Conservation (phyloP, 768 basidiomycete genomes). For the Leccinum rimulosum region DNA sequence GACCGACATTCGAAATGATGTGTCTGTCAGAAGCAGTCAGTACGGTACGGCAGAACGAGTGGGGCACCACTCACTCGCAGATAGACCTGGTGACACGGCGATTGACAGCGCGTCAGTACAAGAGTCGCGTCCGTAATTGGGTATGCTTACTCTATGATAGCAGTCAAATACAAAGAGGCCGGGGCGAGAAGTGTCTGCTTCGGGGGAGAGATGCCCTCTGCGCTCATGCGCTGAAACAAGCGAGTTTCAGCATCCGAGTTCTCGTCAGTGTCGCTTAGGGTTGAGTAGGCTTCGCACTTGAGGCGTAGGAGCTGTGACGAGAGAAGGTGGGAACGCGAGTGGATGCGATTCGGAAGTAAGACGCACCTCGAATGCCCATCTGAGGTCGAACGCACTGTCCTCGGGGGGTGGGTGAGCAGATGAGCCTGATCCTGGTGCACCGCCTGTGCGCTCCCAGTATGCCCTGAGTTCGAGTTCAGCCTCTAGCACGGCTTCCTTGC, state of each 20-base stretch:
- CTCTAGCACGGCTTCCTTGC: conserved; percentile 89
- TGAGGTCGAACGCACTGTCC: conserved; percentile 63
- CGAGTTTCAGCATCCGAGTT: conserved; percentile 62
- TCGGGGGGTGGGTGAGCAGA: conserved; percentile 36
- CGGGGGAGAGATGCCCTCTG: conserved; percentile 49
- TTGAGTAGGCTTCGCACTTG: conserved; percentile 88
- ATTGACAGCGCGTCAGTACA: conserved; percentile 27
- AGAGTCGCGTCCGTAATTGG: conserved; percentile 14
- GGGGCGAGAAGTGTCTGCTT: conserved; percentile 64
- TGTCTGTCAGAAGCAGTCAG: conserved; percentile 50
- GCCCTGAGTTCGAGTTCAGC: conserved; percentile 90
- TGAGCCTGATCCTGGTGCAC: conserved; percentile 30
- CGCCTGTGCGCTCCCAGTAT: conserved; percentile 74
- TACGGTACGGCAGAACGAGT: neutral
- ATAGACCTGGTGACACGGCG: conserved; percentile 52
- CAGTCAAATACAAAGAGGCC: conserved; percentile 86
- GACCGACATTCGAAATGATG: conserved; percentile 77
- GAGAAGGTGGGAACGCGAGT: conserved; percentile 9
- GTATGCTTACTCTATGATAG: conserved; percentile 82
- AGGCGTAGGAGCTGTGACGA: conserved; percentile 62
- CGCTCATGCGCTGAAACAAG: conserved; percentile 59
- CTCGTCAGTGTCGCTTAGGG: conserved; percentile 78
- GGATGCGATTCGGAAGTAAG: neutral
- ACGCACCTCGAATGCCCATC: conserved; percentile 72
- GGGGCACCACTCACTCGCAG: conserved; percentile 69